These are phyloP conservation scores for Oidium heveae DNA, from an alignment of 2,329 filamentous ascomycete genomes.

Conservation along the genomic window DNA sequence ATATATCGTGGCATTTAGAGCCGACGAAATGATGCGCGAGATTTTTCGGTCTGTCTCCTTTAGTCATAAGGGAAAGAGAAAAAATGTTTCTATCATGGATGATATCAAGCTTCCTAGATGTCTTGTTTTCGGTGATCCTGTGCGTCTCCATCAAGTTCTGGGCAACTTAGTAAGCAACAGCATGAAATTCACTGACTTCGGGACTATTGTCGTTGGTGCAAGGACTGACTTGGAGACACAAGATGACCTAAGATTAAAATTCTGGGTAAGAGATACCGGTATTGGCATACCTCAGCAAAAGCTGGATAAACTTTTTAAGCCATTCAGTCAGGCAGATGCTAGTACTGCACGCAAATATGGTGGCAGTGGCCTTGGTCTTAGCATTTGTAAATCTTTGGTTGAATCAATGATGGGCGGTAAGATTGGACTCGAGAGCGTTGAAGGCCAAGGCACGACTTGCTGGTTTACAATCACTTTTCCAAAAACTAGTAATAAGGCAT, in stretches of 20 bases:
- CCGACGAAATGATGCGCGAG: conserved; percentile 38
- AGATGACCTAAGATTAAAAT: conserved; percentile 48
- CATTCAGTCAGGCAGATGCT: conserved; percentile 79
- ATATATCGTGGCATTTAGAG: conserved; percentile 43
- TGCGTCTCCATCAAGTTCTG: conserved; percentile 39
- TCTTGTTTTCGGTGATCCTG: conserved; percentile 44
- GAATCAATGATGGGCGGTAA: conserved; percentile 76
- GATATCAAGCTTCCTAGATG: conserved; percentile 44
- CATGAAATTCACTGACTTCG: conserved; percentile 77
- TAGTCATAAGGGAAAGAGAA: conserved; percentile 36
- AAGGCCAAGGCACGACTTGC: conserved; percentile 42
- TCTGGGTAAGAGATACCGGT: conserved; percentile 72
- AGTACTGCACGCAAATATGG: conserved; percentile 80
- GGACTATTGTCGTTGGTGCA: conserved; percentile 63
- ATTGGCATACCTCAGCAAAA: conserved; percentile 73
- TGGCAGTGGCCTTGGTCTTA: conserved; percentile 70
- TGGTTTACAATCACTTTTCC: conserved; percentile 71
- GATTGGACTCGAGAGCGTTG: conserved; percentile 57
- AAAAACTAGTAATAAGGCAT: conserved; percentile 40
- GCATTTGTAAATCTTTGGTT: conserved; percentile 84
- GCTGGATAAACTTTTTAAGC: conserved; percentile 65
- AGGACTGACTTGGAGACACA: conserved; percentile 44
- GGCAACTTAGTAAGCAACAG: conserved; percentile 81
- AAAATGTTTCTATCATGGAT: conserved; percentile 36
- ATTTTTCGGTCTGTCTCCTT: conserved; percentile 41